Evolutionary conservation across 75 land plant genomes (phyloP).

Genomic region (Selaginella tamariscina): DNA sequence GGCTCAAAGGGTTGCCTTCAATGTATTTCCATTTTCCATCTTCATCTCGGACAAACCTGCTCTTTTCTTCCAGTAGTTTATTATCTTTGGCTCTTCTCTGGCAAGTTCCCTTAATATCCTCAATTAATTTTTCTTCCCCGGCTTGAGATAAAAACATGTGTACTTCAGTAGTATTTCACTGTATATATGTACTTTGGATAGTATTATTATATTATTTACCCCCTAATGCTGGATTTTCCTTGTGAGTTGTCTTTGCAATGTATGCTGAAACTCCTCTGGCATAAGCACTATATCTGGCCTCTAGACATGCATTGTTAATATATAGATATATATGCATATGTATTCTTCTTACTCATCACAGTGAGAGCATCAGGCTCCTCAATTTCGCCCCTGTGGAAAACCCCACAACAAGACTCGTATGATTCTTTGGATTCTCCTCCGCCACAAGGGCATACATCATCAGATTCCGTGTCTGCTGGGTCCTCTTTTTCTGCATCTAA

Average conservation of each 20-base stretch:
- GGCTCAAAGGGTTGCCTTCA: slow-evolving; percentile 14
- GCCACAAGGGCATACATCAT: slow-evolving; percentile 29
- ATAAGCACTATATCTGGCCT: slow-evolving; percentile 33
- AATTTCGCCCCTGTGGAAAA: slow-evolving; percentile 20
- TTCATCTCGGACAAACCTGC: slow-evolving; percentile 22
- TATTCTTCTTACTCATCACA: slow-evolving; percentile 36
- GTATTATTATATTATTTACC: slow-evolving; percentile 12
- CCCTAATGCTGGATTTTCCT: slow-evolving; percentile 26
- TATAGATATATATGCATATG: neutral
- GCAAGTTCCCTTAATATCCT: no score
- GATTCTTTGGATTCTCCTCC: slow-evolving; percentile 19
- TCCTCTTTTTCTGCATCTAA: neutral
- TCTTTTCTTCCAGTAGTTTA: slow-evolving; percentile 21
- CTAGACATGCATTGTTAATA: slow-evolving; percentile 11
- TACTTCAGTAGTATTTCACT: no score
- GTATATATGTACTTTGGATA: neutral
- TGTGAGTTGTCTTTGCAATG: slow-evolving; percentile 33
- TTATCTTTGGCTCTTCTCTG: slow-evolving; percentile 22
- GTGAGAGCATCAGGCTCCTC: slow-evolving; percentile 25
- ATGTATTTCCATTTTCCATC: slow-evolving; percentile 18
- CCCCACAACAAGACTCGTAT: slow-evolving; percentile 22
- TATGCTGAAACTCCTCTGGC: slow-evolving; percentile 22
- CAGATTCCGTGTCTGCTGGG: slow-evolving; percentile 5
- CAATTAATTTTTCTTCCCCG: no score
- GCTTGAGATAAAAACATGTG: no score